phyloP scores from a whole-genome alignment of 257 asterid species.

The Nicotiana paniculata region DNA sequence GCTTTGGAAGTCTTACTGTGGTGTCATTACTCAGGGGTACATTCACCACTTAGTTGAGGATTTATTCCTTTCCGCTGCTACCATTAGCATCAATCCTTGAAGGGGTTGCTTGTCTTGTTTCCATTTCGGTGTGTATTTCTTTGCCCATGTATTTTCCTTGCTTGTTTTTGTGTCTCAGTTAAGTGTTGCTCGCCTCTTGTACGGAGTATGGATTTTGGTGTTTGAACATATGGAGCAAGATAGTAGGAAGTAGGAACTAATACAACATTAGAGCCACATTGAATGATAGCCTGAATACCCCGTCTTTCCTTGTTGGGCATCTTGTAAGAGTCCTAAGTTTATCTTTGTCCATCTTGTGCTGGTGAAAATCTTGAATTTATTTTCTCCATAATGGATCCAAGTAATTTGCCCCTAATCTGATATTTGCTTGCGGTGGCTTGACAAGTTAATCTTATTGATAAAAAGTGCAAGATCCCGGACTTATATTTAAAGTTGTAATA shows the following conservation, averaged over 20 bases:
- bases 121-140: not conserved
- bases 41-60: not conserved
- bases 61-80: not conserved
- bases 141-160: not conserved
- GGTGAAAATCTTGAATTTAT: constrained; percentile 1
- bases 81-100: not conserved
- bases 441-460: not conserved
- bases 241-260: not conserved
- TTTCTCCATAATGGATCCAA: not conserved
- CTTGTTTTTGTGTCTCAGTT: not conserved
- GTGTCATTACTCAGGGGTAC: too few species aligned
- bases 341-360: not conserved
- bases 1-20: not conserved
- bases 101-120: not conserved
- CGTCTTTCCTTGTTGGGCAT: not conserved
- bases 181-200: not conserved
- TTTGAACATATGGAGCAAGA: not conserved
- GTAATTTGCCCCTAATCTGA: not conserved
- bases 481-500: not conserved
- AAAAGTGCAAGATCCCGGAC: not conserved
- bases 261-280: not conserved
- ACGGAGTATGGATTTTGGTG: not conserved
- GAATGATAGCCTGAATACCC: not conserved
- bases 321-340: not conserved
- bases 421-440: not conserved